phyloP scores from a whole-genome alignment of 306 rosid species.

The Sicyos baderoa region DNA sequence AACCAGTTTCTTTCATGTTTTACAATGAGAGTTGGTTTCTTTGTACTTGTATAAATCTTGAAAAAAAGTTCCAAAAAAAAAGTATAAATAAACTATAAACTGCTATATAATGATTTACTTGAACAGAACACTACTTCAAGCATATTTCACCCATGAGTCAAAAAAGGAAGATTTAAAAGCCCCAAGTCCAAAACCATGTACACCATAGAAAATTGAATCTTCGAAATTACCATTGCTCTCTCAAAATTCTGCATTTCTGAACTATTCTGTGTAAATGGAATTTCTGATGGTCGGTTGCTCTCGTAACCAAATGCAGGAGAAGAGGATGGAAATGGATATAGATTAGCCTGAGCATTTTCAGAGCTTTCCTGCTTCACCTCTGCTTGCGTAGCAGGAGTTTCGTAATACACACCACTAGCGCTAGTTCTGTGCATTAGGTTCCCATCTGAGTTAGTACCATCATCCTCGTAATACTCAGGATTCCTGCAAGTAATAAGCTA shows the following conservation, averaged over 20 bases:
- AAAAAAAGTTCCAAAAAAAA: neutral
- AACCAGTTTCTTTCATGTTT: neutral
- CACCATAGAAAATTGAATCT: constrained; percentile 11
- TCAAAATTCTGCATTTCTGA: constrained; percentile 77
- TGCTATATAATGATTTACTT: neutral
- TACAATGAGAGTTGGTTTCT: neutral
- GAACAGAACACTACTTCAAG: neutral
- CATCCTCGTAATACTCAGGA: constrained; percentile 73
- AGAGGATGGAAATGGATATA: constrained; percentile 67
- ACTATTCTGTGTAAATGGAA: constrained; percentile 51
- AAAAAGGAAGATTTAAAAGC: constrained; percentile 1
- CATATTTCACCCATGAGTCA: neutral
- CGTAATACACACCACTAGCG: constrained; percentile 47
- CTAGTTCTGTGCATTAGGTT: constrained; percentile 59
- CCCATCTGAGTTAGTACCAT: constrained; percentile 50
- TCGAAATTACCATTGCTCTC: constrained; percentile 62
- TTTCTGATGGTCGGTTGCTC: constrained; percentile 51
- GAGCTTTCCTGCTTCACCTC: constrained; percentile 71
- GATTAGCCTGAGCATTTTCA: constrained; percentile 59
- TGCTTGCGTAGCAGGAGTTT: constrained; percentile 60
- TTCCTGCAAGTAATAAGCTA: constrained; percentile 46
- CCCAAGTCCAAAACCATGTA: neutral
- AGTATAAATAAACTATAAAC: neutral
- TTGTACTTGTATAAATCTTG: neutral
- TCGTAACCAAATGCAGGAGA: constrained; percentile 71